phyloP scores from a whole-genome alignment of 306 rosid species.

The Cicer judaicum region DNA sequence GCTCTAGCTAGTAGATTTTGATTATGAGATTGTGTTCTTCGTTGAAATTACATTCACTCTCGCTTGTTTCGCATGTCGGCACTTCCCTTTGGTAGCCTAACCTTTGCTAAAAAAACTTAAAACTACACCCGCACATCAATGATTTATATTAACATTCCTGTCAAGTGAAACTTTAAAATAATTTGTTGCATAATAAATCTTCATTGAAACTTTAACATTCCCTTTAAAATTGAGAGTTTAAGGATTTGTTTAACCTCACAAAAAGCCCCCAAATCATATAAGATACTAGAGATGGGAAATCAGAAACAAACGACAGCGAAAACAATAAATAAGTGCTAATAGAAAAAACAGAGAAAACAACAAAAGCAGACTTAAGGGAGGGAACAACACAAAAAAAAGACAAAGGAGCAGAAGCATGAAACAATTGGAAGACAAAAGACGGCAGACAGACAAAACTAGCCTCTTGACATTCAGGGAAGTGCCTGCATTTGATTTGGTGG shows the following conservation, averaged over 20 bases:
- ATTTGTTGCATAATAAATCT: background rate
- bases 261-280: background rate
- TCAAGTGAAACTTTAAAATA: background rate
- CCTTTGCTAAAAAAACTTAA: background rate
- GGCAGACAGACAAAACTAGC: background rate
- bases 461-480: background rate
- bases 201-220: background rate
- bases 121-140: background rate
- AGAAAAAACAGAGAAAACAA: background rate
- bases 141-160: background rate
- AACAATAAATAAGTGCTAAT: background rate
- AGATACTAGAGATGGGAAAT: background rate
- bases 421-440: slow-evolving; percentile 12
- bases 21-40: background rate
- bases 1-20: background rate
- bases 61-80: background rate
- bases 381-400: background rate
- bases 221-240: background rate
- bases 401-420: background rate
- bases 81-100: background rate
- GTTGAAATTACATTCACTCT: too few relatives aligned
- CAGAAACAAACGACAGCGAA: background rate
- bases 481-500: background rate
- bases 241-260: background rate
- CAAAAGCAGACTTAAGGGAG: background rate